Conservation (phyloP, 1,139 yeast genomes). For the Scheffersomyces cryptocercus region DNA sequence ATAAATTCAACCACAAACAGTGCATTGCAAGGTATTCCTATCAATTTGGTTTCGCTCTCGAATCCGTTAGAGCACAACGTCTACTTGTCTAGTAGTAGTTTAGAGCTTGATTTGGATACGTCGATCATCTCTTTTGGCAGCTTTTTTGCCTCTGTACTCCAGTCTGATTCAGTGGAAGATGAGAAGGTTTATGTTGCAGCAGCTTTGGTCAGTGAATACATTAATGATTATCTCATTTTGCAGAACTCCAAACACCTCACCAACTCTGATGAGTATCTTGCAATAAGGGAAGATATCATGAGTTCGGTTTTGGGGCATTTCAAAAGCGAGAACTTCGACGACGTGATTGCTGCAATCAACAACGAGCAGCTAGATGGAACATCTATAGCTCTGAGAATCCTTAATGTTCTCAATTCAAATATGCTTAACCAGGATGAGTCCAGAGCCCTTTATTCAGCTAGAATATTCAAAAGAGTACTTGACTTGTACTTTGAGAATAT, state of each 20-base stretch:
- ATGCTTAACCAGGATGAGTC: background rate
- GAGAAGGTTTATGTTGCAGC: conserved; percentile 6
- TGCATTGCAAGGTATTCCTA: conserved; percentile 13
- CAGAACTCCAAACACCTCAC: conserved; percentile 1
- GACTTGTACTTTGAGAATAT: conserved; percentile 29
- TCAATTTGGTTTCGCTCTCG: conserved; percentile 37
- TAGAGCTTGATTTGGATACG: background rate
- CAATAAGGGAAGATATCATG: conserved; percentile 3
- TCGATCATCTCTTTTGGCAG: conserved; percentile 9
- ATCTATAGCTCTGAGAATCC: background rate
- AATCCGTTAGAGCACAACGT: conserved; percentile 46
- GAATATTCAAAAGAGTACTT: conserved; percentile 24
- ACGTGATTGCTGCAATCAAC: background rate
- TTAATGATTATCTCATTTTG: conserved; percentile 28
- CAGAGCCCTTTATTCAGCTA: conserved; percentile 23
- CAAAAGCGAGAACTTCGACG: conserved; percentile 1
- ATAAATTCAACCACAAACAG: conserved; percentile 10
- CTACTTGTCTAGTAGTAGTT: conserved; percentile 25
- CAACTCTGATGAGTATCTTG: conserved; percentile 5
- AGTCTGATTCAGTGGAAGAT: background rate
- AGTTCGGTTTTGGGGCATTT: background rate
- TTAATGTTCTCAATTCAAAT: background rate
- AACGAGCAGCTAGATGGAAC: background rate
- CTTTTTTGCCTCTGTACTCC: conserved; percentile 7
- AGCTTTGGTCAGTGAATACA: conserved; percentile 24